A percentile compares a stretch with the other conserved stretches of the same genome.
Conservation (phyloP, 148 eudicot genomes). For the Rhododendron vialii region DNA sequence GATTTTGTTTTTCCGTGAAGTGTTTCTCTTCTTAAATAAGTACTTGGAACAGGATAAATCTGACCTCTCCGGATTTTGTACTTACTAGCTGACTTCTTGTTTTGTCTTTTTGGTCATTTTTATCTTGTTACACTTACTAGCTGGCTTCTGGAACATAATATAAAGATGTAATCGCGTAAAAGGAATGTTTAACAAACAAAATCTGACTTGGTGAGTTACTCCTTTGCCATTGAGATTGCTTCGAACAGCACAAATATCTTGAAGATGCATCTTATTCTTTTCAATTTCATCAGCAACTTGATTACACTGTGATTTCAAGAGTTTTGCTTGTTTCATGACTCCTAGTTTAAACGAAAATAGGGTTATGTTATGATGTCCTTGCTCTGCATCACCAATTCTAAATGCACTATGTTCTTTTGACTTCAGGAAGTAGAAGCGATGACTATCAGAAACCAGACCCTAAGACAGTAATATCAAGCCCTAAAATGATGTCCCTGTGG, state of each 20-base stretch:
- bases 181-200: neutral
- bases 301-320: neutral
- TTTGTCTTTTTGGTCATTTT: neutral
- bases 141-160: neutral
- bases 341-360: neutral
- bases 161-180: neutral
- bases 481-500: conserved; percentile 89
- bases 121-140: neutral
- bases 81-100: neutral
- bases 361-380: neutral
- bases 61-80: neutral
- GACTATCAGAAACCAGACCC: conserved; percentile 18
- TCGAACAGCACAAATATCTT: neutral
- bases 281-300: neutral
- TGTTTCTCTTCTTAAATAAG: neutral
- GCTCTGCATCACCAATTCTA: neutral
- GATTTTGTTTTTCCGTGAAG: neutral
- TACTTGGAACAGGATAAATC: neutral
- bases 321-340: neutral
- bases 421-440: conserved; percentile 15
- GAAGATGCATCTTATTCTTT: neutral
- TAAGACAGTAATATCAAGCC: conserved; percentile 42
- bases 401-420: neutral
- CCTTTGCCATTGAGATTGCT: neutral
- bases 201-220: neutral